Evolutionary conservation across 305 asterid species (phyloP).

Genomic region (Stenogyne calaminthoides): DNA sequence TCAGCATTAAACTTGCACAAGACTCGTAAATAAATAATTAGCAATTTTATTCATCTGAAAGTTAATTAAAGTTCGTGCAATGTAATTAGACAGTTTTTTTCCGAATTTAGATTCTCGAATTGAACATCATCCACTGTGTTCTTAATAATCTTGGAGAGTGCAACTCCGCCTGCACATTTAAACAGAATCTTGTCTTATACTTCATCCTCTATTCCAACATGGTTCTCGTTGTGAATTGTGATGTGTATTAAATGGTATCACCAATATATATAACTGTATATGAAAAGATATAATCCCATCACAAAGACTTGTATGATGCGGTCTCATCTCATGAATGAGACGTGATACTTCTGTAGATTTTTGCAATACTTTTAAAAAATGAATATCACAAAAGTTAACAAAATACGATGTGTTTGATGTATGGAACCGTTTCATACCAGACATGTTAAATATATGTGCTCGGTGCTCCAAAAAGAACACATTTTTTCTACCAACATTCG

Average conservation of each 20-base stretch:
- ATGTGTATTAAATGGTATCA: neutral
- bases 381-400: no score
- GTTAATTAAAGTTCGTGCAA: neutral
- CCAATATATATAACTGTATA: neutral
- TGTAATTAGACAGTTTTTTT: no score
- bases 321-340: no score
- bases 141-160: constrained; percentile 36
- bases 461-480: neutral
- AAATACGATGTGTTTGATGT: no score
- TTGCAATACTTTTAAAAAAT: no score
- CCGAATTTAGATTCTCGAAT: neutral
- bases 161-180: constrained; percentile 41
- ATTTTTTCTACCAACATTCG: neutral
- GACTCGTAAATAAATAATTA: neutral
- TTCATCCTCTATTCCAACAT: neutral
- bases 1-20: neutral
- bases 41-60: neutral
- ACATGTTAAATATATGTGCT: no score
- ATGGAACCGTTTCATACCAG: no score
- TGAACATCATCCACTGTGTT: constrained; percentile 38
- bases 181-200: neutral
- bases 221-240: neutral
- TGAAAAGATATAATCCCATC: neutral
- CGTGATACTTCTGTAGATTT: no score
- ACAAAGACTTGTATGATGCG: no score